Evolutionary conservation across 805 yeast genomes (phyloP).

Genomic region (Cephaloascus albidus): DNA sequence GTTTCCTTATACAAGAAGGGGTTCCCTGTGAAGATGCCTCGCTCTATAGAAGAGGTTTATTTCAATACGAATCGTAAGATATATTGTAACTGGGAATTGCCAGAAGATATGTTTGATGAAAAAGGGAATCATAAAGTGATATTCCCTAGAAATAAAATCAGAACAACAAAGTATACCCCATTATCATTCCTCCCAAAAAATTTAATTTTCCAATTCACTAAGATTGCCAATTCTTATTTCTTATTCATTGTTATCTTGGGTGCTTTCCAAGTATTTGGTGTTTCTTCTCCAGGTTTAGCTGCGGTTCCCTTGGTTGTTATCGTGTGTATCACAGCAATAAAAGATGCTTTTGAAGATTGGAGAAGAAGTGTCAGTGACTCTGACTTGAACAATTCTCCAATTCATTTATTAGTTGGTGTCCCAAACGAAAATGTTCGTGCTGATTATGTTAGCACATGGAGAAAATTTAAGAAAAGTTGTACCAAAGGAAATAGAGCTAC

Average conservation of each 20-base stretch:
- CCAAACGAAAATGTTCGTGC: slow-evolving; percentile 53
- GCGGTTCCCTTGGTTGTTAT: slow-evolving; percentile 77
- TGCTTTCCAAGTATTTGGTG: slow-evolving; percentile 70
- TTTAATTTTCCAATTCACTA: slow-evolving; percentile 67
- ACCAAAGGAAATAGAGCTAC: slow-evolving; percentile 5
- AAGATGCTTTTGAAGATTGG: slow-evolving; percentile 77
- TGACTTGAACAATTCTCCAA: slow-evolving; percentile 67
- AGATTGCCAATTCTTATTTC: slow-evolving; percentile 87
- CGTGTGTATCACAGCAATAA: slow-evolving; percentile 63
- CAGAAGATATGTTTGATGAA: slow-evolving; percentile 49
- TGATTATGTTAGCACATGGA: slow-evolving; percentile 60
- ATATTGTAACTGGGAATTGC: slow-evolving; percentile 52
- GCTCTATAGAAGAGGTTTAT: not conserved
- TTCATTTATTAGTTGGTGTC: slow-evolving; percentile 52
- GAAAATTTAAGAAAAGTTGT: slow-evolving; percentile 51
- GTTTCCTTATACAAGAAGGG: slow-evolving; percentile 13
- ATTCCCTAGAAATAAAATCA: slow-evolving; percentile 85
- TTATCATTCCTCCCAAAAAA: slow-evolving; percentile 83
- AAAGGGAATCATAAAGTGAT: slow-evolving; percentile 46
- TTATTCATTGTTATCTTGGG: slow-evolving; percentile 73
- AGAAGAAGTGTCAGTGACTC: slow-evolving; percentile 63
- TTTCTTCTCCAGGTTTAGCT: slow-evolving; percentile 64
- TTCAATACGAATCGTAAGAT: slow-evolving; percentile 31
- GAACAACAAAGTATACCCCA: slow-evolving; percentile 95
- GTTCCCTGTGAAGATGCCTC: not conserved